Conservation (phyloP, 305 asterid species). For the Solanum hybrid region DNA sequence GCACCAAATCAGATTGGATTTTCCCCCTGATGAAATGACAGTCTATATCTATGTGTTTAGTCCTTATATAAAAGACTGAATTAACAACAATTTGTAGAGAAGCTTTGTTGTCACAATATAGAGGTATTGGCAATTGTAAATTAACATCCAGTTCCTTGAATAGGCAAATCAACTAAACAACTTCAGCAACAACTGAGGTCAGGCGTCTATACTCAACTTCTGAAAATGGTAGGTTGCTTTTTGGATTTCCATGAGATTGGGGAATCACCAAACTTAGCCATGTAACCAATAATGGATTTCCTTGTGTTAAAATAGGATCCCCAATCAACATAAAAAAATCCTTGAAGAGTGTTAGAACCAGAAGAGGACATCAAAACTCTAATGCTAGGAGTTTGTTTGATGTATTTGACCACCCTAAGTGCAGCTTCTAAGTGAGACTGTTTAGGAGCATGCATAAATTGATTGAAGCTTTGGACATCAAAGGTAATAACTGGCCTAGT, state of each 20-base stretch:
- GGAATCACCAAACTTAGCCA: background rate
- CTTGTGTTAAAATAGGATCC: background rate
- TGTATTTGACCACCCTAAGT: background rate
- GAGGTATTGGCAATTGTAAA: background rate
- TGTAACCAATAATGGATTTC: background rate
- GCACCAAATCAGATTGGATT: background rate
- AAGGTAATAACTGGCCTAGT: background rate
- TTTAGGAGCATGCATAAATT: background rate
- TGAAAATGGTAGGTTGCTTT: background rate
- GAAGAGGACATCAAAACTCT: background rate
- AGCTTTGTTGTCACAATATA: background rate
- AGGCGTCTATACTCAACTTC: background rate
- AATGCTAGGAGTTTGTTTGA: background rate
- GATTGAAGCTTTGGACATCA: background rate
- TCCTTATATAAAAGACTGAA: background rate
- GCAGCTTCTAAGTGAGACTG: background rate
- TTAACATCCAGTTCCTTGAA: background rate
- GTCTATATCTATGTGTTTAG: background rate
- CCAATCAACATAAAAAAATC: background rate
- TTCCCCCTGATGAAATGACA: background rate
- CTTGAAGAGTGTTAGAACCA: background rate
- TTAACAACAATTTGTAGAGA: background rate
- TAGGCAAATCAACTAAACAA: background rate
- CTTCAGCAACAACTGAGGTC: background rate
- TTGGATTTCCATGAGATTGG: background rate